Conservation (phyloP, 768 basidiomycete species). For the Amyloporia xantha region DNA sequence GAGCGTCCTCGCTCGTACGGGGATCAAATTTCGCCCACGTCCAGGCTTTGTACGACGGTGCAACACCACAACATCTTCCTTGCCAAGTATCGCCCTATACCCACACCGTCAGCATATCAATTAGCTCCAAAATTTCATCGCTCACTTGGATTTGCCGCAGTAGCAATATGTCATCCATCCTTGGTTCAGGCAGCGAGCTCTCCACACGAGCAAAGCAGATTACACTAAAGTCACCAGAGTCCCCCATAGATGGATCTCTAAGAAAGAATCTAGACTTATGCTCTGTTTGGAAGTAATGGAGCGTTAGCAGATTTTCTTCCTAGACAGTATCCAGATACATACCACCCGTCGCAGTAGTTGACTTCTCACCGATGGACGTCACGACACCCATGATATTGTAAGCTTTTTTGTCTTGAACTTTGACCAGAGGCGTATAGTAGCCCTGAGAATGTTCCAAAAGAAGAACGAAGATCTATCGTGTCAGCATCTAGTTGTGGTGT, state of each 20-base stretch:
- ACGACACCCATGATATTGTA: conserved; percentile 29
- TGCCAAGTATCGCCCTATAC: conserved; percentile 29
- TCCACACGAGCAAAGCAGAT: conserved; percentile 48
- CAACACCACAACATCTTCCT: conserved; percentile 32
- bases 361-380: conserved; percentile 8
- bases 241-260: conserved; percentile 46
- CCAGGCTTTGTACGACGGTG: conserved; percentile 37
- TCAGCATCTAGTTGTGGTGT: not conserved
- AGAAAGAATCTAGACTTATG: conserved; percentile 38
- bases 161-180: conserved; percentile 37
- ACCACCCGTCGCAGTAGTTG: conserved; percentile 23
- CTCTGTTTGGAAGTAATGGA: conserved; percentile 30
- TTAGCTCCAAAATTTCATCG: not conserved
- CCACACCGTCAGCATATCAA: not conserved
- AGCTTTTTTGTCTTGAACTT: conserved; percentile 7
- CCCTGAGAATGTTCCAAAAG: conserved; percentile 1
- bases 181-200: conserved; percentile 46
- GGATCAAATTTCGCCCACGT: conserved; percentile 52
- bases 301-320: not conserved
- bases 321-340: conserved; percentile 5
- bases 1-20: conserved; percentile 28
- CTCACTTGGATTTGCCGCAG: conserved; percentile 13
- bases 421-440: conserved; percentile 6
- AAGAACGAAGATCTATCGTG: no score
- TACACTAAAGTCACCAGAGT: conserved; percentile 28